Evolutionary conservation across 208 protist species (phyloP), one percentile per base, ranked within the genome.

Genomic region (Acanthamoeba polyphaga): DNA sequence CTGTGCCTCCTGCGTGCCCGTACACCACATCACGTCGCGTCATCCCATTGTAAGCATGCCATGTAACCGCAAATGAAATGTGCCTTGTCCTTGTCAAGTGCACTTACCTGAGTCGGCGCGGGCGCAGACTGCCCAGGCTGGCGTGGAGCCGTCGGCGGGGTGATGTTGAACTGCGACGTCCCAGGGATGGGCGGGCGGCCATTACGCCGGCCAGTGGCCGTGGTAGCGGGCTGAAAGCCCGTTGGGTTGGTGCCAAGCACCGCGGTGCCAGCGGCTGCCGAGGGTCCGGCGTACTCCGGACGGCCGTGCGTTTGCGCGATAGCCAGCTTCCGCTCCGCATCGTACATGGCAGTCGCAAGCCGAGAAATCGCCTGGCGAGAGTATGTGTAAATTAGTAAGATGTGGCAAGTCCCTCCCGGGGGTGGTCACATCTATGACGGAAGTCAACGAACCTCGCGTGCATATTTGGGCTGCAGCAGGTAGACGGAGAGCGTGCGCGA

Each of bases 401-500:
- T n/a, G 29, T 3, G n/a, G 4, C 19, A 32, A 17, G 22, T 82
- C 72, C 29, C 3, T 0, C n/a, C 72, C 34, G 3, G 13, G 2
- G 22, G 3, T 82, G 34, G n/a, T 17, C 5, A 51, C 72, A 19
- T 7, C 4, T 6, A 8, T n/a, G 34, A 78, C 4, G 27, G 10
- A 78, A 19, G 27, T 3, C 1, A 38, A 58, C 53, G 53, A 10
- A 66, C 82, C 85, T 91, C 60, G 17, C 60, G n/a, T 8, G 58
- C 85, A 32, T 91, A 91, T n/a, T 91, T 72, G 17, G 85, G 51
- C 24, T 91, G 51, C 19, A 91, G 32, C 19, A 91, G 85, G 29
- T 91, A 91, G 51, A 74, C 60, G 10, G 58, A 74, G 19, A 91
- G 60, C 49, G 85, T 74, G 49, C 58, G 60, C n/a, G 85, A 91